Evolutionary conservation across 2,329 filamentous ascomycete species (phyloP), one percentile per base, ranked within the genome.

Genomic region (Leptosphaerulina australis): DNA sequence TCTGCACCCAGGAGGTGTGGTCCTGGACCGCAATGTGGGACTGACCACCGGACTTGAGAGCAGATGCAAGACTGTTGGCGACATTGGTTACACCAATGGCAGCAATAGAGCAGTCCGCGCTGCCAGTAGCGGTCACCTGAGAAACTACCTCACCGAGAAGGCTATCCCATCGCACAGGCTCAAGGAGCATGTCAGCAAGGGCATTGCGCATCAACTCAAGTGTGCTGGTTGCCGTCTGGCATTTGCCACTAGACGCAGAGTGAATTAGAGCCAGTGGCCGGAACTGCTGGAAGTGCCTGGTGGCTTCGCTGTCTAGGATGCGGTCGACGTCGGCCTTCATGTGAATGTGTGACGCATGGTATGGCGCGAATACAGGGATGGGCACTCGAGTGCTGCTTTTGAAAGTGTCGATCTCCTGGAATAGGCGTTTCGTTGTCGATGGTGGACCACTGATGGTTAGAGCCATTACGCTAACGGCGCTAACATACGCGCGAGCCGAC

Each of bases 401-500:
- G 34, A 82, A 75, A 28, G 78, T 70, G 22, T 77, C 73, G 15
- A 69, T 74, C 44, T 83, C 72, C 46, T 72, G 71, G 59, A 84
- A 79, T 43, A 84, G 75, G 17, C 76, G 74, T 55, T 77, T 76
- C 26, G 82, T 77, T 4, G 78, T 79, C 10, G 74, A 73, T 6
- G 83, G 83, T 15, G 83, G 82, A 35, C 81, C 83, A 56, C 81
- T 84, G 64, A 85, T 77, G 12, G 82, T 85, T 47, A 85, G 70
- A 28, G 82, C 81, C 73, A 82, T 83, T 28, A 78, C 77, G 56
- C 81, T 83, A 52, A 84, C 77, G 12, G 82, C 82, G 62, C 82
- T 84, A 64, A 85, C 74, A 70, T 83, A 85, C 2, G 82, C 80
- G 55, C 75, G 78, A 15, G 67, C 68, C 34, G 80, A 78, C 14